A percentile compares a stretch with the other conserved stretches of the same genome.
phyloP scores from a whole-genome alignment of 371 early-diverging fungal species.

The Rhizomucor pusillus region DNA sequence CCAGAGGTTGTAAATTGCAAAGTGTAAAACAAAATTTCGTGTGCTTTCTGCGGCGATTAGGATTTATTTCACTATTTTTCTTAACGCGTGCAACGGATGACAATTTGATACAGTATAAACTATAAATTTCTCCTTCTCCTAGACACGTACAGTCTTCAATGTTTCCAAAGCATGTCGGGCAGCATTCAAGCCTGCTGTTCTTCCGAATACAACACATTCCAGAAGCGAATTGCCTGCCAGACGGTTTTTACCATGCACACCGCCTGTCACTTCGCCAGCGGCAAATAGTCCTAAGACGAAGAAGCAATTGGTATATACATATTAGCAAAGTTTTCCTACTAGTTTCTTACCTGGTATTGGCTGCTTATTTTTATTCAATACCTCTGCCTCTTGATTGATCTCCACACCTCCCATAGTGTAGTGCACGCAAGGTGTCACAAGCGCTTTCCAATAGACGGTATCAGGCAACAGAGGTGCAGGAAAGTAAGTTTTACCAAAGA shows the following conservation, averaged over 20 bases:
- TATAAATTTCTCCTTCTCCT: too few species aligned
- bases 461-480: slow-evolving; percentile 48
- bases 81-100: too few species aligned
- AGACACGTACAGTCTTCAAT: too few species aligned
- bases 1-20: too few species aligned
- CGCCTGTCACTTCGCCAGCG: slow-evolving; percentile 78
- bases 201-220: slow-evolving; percentile 85
- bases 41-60: too few species aligned
- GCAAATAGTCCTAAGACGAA: slow-evolving; percentile 69
- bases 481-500: slow-evolving; percentile 71
- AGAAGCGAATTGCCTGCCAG: slow-evolving; percentile 82
- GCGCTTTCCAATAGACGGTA: slow-evolving; percentile 64
- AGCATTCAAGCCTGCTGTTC: slow-evolving; percentile 69
- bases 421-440: slow-evolving; percentile 79
- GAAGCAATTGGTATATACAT: slow-evolving; percentile 2
- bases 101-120: too few species aligned
- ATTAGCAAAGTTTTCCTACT: not conserved
- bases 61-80: too few species aligned
- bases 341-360: slow-evolving; percentile 12
- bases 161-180: slow-evolving; percentile 17
- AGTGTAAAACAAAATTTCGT: too few species aligned
- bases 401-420: slow-evolving; percentile 85
- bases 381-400: slow-evolving; percentile 58
- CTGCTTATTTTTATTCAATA: slow-evolving; percentile 16
- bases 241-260: slow-evolving; percentile 83